A percentile compares a stretch with the other conserved stretches of the same genome.
phyloP scores from a whole-genome alignment of 2,329 filamentous ascomycete genomes.

The Hypomyces perniciosus region DNA sequence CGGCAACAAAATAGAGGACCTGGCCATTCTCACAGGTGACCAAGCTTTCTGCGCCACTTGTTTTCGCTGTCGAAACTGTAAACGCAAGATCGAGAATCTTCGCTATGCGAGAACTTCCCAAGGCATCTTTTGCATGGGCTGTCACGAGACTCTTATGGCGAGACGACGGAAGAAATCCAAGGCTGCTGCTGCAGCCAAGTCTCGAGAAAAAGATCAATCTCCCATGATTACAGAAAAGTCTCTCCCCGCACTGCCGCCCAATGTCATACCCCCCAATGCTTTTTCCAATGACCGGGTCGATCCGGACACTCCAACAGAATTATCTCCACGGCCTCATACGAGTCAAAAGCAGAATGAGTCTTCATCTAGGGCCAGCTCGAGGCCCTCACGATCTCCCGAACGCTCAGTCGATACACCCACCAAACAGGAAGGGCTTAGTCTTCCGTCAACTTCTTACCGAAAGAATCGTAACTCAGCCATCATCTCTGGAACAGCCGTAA shows the following conservation, averaged over 20 bases:
- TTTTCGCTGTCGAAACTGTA: constrained; percentile 96
- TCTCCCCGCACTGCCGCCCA: constrained; percentile 81
- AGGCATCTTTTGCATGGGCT: constrained; percentile 99
- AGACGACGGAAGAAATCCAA: constrained; percentile 82
- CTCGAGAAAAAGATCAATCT: constrained; percentile 56
- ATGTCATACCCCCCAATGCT: constrained; percentile 55
- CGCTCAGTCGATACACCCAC: constrained; percentile 34
- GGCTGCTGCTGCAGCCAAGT: constrained; percentile 52
- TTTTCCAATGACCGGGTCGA: constrained; percentile 57
- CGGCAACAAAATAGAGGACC: constrained; percentile 94
- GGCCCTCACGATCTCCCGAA: constrained; percentile 50
- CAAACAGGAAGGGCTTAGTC: constrained; percentile 54
- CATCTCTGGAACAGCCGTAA: constrained; percentile 42
- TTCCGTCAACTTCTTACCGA: constrained; percentile 72
- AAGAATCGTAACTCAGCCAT: constrained; percentile 70
- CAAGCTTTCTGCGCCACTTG: constrained; percentile 97
- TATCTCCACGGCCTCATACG: constrained; percentile 57
- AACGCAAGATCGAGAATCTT: constrained; percentile 96
- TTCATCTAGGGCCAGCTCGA: constrained; percentile 49
- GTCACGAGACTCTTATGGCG: constrained; percentile 94
- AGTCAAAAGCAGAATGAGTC: constrained; percentile 47
- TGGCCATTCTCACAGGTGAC: constrained; percentile 94
- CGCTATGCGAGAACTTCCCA: constrained; percentile 96
- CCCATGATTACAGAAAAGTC: constrained; percentile 83
- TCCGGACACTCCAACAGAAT: constrained; percentile 60